Evolutionary conservation across 75 land plant species (phyloP), one percentile per base, ranked within the genome.

Genomic region (Larix kaempferi): DNA sequence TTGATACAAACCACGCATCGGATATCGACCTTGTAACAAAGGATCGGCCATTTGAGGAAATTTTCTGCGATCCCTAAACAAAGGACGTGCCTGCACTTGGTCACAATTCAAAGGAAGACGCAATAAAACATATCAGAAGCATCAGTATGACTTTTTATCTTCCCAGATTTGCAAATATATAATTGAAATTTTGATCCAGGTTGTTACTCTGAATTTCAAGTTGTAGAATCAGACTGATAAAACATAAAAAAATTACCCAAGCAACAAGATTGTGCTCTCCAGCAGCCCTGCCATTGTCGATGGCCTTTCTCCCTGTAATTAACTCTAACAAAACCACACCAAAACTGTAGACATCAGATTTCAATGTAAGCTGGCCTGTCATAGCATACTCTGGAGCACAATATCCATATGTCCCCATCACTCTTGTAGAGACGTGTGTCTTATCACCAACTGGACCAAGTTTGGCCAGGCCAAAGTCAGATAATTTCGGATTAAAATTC

Each of bases 21-120:
- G 93, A 77, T 89, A 93, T 27, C 84, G 91, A 15, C 94, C 95
- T 81, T 93, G 88, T 26, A 93, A 80, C 39, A 93, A 69, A 39
- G 95, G 95, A 55, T 93, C 95, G n/a, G 95, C 95, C 95, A 93
- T 93, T 59, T 88, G 84, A 2, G 95, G 91, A 61, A 93, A 93
- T 79, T 91, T 93, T 63, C 91, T 79, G 5, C 95, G 89, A 77
- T 93, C 95, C 78, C 88, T 93, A 80, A 93, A 93, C 12, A 93
- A 82, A 23, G 95, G 95, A 5, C 95, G 87, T 66, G 95, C 95
- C 95, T 93, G 77, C 76, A 83, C 14, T 73, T 11, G 54, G 54
- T 49, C 54, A 49, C 54, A 49, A 49, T 10, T 49, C 10, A 49
- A 49, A 10, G 54, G 54, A 2, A 49, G 54, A 49, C 54, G 2